Conservation (phyloP, 2,329 filamentous ascomycete species). For the Pseudogymnoascus sp. region DNA sequence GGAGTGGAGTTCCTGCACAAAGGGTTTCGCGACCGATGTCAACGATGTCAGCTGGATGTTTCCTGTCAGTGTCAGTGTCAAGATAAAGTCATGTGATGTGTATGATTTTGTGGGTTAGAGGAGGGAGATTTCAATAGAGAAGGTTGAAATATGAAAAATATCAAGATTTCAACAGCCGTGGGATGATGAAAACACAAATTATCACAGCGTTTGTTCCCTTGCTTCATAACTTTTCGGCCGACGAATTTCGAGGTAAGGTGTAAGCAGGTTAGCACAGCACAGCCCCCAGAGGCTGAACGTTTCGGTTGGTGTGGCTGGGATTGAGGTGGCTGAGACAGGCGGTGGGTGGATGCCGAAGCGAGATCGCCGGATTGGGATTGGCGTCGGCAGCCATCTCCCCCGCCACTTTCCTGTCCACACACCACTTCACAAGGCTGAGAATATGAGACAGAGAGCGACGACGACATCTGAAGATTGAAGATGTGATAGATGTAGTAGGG, state of each 20-base stretch:
- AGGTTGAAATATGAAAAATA: background rate
- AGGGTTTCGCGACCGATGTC: background rate
- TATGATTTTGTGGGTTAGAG: background rate
- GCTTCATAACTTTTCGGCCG: background rate
- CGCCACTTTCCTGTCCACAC: no score
- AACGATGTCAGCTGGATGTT: background rate
- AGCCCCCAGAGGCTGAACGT: background rate
- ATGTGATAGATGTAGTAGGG: background rate
- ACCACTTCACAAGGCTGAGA: background rate
- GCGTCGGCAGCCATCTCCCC: background rate
- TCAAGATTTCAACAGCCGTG: background rate
- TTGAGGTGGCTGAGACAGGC: background rate
- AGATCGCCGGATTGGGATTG: background rate
- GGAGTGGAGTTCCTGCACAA: conserved; percentile 1
- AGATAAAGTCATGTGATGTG: background rate
- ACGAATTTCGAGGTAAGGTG: background rate
- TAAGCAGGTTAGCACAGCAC: background rate
- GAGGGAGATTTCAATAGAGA: background rate
- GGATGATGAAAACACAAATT: background rate
- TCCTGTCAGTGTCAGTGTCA: background rate
- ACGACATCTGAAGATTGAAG: background rate
- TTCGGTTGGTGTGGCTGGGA: background rate
- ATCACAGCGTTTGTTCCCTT: background rate
- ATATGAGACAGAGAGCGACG: background rate
- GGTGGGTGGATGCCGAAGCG: background rate